These are phyloP conservation scores for Kitagawia praeruptora DNA, from an alignment of 129 eudicot genomes.

Conservation along the genomic window DNA sequence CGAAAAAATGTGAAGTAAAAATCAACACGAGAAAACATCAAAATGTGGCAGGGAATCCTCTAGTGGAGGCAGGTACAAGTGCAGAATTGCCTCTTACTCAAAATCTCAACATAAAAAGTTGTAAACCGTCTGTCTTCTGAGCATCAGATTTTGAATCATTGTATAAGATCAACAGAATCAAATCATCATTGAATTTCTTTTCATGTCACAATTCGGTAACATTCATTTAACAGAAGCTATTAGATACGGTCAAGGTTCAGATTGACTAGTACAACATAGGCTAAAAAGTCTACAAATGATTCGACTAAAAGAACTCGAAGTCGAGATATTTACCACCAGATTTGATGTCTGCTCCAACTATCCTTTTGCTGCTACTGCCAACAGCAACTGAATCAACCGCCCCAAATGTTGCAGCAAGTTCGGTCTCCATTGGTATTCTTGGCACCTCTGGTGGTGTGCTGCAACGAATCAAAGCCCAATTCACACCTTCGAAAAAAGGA, in stretches of 20 bases:
- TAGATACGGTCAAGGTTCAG: not conserved
- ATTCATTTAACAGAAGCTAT: not conserved
- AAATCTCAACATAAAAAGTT: not conserved
- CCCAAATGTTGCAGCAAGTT: conserved; percentile 21
- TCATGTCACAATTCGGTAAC: not conserved
- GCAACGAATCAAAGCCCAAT: conserved; percentile 49
- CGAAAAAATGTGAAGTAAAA: too few species aligned
- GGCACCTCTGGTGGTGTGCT: conserved; percentile 46
- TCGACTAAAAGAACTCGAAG: conserved; percentile 40
- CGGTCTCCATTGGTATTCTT: conserved; percentile 27
- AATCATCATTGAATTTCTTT: not conserved
- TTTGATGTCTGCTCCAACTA: conserved; percentile 23
- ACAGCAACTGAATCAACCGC: conserved; percentile 17
- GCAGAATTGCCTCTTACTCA: not conserved
- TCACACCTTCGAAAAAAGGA: conserved; percentile 42
- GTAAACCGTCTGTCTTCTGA: not conserved
- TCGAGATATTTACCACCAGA: conserved; percentile 37
- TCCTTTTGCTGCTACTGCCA: conserved; percentile 28
- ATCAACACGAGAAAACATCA: too few species aligned
- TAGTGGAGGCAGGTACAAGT: not conserved
- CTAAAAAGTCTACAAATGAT: conserved; percentile 5
- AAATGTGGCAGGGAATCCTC: too few species aligned
- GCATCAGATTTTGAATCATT: not conserved
- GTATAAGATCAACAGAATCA: not conserved
- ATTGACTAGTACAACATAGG: conserved; percentile 8